phyloP scores from a whole-genome alignment of 2,329 filamentous ascomycete genomes.

The Bertia moriformis region DNA sequence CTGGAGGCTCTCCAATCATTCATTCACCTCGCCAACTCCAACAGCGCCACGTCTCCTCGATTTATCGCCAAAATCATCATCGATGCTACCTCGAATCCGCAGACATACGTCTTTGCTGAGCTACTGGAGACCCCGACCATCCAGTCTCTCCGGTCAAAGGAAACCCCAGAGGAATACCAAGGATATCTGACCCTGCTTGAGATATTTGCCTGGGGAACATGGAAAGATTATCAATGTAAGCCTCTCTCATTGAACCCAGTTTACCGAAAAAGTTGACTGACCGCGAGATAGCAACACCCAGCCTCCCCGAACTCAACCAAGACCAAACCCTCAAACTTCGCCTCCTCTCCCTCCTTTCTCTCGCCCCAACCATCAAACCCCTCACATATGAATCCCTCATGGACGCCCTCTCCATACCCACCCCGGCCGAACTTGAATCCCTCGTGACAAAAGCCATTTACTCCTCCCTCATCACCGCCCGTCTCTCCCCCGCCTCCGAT shows the following conservation, averaged over 20 bases:
- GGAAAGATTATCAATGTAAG: slow-evolving; percentile 34
- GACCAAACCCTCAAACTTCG: slow-evolving; percentile 51
- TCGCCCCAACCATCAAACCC: slow-evolving; percentile 24
- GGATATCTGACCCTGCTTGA: slow-evolving; percentile 39
- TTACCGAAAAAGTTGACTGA: neutral
- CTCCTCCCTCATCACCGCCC: slow-evolving; percentile 41
- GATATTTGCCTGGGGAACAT: slow-evolving; percentile 56
- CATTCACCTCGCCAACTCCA: slow-evolving; percentile 47
- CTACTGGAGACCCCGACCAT: slow-evolving; percentile 49
- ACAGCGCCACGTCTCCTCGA: slow-evolving; percentile 34
- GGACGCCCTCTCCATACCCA: slow-evolving; percentile 36
- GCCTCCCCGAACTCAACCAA: slow-evolving; percentile 36
- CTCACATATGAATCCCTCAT: slow-evolving; percentile 45
- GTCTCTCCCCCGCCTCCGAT: slow-evolving; percentile 19
- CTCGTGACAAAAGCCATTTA: slow-evolving; percentile 53
- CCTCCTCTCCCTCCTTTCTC: slow-evolving; percentile 39
- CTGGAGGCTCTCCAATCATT: slow-evolving; percentile 39
- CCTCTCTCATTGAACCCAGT: slow-evolving; percentile 1
- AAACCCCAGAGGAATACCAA: slow-evolving; percentile 32
- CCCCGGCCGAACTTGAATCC: slow-evolving; percentile 42
- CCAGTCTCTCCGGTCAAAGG: slow-evolving; percentile 27
- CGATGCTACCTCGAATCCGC: slow-evolving; percentile 47
- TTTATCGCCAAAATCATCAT: slow-evolving; percentile 38
- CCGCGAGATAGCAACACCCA: slow-evolving; percentile 24
- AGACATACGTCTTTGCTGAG: slow-evolving; percentile 56